These are phyloP conservation scores for Solanum commersonii DNA, from an alignment of 257 asterid genomes.

Conservation along the genomic window DNA sequence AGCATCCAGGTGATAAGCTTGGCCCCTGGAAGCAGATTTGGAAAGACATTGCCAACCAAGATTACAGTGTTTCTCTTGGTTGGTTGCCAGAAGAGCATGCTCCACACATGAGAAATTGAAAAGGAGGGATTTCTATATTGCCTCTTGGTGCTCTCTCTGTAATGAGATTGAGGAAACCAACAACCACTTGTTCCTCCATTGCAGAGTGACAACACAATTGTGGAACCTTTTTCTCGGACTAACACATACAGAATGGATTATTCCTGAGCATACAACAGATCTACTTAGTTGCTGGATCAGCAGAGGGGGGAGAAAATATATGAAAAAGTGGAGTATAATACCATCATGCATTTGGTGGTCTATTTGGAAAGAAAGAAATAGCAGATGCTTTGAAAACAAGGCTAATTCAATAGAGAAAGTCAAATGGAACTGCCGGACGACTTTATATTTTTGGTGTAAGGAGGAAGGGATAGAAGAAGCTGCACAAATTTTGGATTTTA, in stretches of 20 bases:
- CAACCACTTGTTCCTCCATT: background rate
- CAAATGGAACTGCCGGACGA: background rate
- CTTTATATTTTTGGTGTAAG: background rate
- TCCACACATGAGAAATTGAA: background rate
- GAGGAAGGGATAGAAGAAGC: background rate
- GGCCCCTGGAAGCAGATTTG: background rate
- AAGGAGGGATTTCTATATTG: background rate
- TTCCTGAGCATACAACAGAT: background rate
- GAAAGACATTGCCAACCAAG: background rate
- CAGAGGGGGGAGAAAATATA: background rate
- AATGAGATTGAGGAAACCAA: background rate
- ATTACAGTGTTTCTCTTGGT: background rate
- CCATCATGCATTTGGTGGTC: background rate
- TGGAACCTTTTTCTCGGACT: background rate
- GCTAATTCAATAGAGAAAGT: background rate
- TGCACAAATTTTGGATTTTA: background rate
- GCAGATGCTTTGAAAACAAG: background rate
- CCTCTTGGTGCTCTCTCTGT: background rate
- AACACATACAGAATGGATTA: background rate
- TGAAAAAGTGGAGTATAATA: background rate
- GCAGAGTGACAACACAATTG: background rate
- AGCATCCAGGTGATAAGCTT: background rate
- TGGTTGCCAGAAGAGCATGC: background rate
- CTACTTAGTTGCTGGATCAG: background rate
- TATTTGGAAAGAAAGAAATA: background rate